A percentile compares a stretch with the other conserved stretches of the same genome.
Conservation (phyloP, 2,329 filamentous ascomycete species). For the Scedosporium aurantiacum region DNA sequence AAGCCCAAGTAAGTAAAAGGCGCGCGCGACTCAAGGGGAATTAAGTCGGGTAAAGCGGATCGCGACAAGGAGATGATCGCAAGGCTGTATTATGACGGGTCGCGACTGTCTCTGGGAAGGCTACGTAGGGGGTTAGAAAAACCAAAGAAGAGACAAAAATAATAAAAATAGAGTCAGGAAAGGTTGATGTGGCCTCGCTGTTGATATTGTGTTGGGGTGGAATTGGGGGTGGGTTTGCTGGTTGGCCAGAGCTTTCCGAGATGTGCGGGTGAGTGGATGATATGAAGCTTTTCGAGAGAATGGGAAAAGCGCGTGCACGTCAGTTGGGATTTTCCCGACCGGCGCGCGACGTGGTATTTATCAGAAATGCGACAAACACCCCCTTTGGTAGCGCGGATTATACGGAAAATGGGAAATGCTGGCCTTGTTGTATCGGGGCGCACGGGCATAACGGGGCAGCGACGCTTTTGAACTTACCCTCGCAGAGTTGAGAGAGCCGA, state of each 20-base stretch:
- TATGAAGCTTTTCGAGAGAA: constrained; percentile 5
- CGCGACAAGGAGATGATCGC: background rate
- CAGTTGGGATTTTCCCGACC: constrained; percentile 9
- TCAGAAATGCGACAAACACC: constrained; percentile 7
- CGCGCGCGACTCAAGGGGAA: background rate
- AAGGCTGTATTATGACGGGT: background rate
- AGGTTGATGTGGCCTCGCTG: background rate
- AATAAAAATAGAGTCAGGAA: background rate
- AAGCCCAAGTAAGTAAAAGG: background rate
- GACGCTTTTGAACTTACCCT: background rate
- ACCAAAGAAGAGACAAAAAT: too few species aligned
- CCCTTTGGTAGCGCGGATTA: background rate
- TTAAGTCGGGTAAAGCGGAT: background rate
- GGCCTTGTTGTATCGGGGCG: background rate
- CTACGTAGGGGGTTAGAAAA: too few species aligned
- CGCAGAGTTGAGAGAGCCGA: background rate
- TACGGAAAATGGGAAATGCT: constrained; percentile 3
- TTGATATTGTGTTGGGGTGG: background rate
- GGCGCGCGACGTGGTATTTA: constrained; percentile 14
- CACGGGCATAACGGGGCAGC: background rate
- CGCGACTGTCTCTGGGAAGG: background rate
- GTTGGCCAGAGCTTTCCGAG: background rate
- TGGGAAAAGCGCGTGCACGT: constrained; percentile 13
- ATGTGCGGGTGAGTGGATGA: background rate
- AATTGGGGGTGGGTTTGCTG: background rate